Percentiles rank a stretch among this genome's conserved stretches.
These are phyloP conservation scores for Umbelopsis sp. DNA, from an alignment of 192 early-diverging fungal species.

Conservation along the genomic window DNA sequence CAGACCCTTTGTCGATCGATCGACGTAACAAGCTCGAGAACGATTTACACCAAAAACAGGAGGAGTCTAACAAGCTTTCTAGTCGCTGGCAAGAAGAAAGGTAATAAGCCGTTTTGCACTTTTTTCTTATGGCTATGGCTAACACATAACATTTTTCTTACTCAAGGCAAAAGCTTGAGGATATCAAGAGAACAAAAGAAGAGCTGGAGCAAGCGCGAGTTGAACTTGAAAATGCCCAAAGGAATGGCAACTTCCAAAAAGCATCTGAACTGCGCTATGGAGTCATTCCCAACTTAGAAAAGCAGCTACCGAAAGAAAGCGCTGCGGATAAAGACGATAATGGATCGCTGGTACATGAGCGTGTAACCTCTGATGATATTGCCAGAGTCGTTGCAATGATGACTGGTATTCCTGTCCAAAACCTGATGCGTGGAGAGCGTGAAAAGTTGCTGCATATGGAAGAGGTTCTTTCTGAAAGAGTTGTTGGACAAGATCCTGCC, in stretches of 20 bases:
- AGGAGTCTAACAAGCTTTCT: constrained; percentile 60
- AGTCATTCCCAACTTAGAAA: constrained; percentile 72
- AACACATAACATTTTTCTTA: background rate
- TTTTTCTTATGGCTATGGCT: background rate
- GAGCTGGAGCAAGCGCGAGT: constrained; percentile 74
- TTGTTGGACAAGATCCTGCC: constrained; percentile 90
- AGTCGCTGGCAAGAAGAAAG: constrained; percentile 71
- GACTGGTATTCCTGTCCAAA: constrained; percentile 83
- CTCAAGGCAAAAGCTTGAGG: constrained; percentile 57
- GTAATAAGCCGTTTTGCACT: constrained; percentile 17
- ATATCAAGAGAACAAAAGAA: constrained; percentile 68
- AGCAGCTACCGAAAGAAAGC: constrained; percentile 58
- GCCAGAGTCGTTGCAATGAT: constrained; percentile 71
- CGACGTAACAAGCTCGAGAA: constrained; percentile 62
- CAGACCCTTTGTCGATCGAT: constrained; percentile 68
- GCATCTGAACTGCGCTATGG: constrained; percentile 83
- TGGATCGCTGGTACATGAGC: constrained; percentile 72
- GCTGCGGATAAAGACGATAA: constrained; percentile 36
- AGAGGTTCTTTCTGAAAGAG: constrained; percentile 53
- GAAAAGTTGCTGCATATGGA: constrained; percentile 78
- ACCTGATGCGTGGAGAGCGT: constrained; percentile 69
- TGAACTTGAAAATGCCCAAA: constrained; percentile 74
- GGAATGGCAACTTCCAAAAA: constrained; percentile 69
- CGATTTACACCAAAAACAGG: constrained; percentile 60
- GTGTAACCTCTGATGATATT: constrained; percentile 80